A percentile compares a stretch with the other conserved stretches of the same genome.
phyloP scores from a whole-genome alignment of 768 basidiomycete species.

The Suillus placidus region DNA sequence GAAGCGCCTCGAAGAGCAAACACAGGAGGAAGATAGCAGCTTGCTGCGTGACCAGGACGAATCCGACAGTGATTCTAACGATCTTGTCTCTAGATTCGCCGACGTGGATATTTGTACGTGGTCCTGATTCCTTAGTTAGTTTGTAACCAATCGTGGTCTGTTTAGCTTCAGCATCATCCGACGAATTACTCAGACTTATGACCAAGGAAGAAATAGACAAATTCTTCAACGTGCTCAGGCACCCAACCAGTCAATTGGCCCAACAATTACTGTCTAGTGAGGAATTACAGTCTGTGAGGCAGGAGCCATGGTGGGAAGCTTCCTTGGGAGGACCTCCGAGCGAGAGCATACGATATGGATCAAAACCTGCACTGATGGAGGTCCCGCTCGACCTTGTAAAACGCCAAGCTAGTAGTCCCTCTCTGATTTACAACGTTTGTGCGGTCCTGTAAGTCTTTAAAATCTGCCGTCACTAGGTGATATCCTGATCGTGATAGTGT shows the following conservation, averaged over 20 bases:
- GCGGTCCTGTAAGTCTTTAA: slow-evolving; percentile 60
- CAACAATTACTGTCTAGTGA: slow-evolving; percentile 61
- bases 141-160: neutral
- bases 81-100: slow-evolving; percentile 54
- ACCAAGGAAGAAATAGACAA: slow-evolving; percentile 59
- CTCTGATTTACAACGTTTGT: slow-evolving; percentile 69
- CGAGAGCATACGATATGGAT: slow-evolving; percentile 34
- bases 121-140: neutral
- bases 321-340: slow-evolving; percentile 11
- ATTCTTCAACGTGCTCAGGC: slow-evolving; percentile 59
- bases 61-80: slow-evolving; percentile 43
- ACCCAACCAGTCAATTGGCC: slow-evolving; percentile 65
- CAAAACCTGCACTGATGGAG: slow-evolving; percentile 45
- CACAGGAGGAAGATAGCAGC: slow-evolving; percentile 39
- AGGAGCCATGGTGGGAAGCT: slow-evolving; percentile 77
- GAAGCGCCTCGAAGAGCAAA: slow-evolving; percentile 71
- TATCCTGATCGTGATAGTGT: slow-evolving; percentile 44
- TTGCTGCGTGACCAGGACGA: slow-evolving; percentile 36
- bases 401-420: slow-evolving; percentile 38
- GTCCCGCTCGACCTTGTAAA: slow-evolving; percentile 51
- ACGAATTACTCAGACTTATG: slow-evolving; percentile 63
- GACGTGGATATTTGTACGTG: slow-evolving; percentile 64
- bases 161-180: slow-evolving; percentile 56
- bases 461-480: neutral
- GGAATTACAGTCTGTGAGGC: slow-evolving; percentile 51